Conservation (phyloP, 1,284 basidiomycete species). For the Trichosporon sp. region DNA sequence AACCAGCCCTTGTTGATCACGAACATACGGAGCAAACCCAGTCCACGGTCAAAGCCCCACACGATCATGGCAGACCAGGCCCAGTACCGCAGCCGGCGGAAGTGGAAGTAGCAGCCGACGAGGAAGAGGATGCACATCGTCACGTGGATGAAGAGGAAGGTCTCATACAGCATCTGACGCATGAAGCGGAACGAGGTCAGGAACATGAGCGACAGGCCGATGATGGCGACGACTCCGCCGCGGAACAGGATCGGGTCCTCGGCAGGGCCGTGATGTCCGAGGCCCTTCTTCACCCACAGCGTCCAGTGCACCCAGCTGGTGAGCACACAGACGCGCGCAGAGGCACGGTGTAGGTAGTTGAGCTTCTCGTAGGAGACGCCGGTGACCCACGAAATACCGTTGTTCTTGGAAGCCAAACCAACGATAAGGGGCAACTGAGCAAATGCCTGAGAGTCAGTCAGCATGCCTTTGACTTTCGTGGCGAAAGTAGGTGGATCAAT, state of each 20-base stretch:
- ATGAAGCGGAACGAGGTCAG: constrained; percentile 49
- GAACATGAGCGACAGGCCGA: constrained; percentile 49
- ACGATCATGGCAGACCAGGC: constrained; percentile 32
- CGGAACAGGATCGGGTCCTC: background rate
- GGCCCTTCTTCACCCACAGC: constrained; percentile 15
- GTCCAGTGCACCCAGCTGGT: constrained; percentile 33
- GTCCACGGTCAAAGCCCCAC: constrained; percentile 61
- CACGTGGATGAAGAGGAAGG: constrained; percentile 54
- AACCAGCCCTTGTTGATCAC: constrained; percentile 53
- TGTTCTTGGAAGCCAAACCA: constrained; percentile 61
- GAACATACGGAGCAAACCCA: constrained; percentile 55
- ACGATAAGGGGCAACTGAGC: constrained; percentile 58
- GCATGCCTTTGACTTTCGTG: background rate
- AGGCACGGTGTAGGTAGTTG: constrained; percentile 40
- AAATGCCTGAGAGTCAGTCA: constrained; percentile 1
- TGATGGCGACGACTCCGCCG: constrained; percentile 1
- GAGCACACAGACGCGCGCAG: constrained; percentile 28
- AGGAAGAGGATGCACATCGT: constrained; percentile 24
- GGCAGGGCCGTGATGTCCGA: constrained; percentile 3
- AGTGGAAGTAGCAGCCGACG: constrained; percentile 19
- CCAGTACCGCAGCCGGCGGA: constrained; percentile 5
- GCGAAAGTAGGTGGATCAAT: background rate
- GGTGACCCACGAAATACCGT: constrained; percentile 58
- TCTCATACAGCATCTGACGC: constrained; percentile 51
- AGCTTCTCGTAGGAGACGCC: constrained; percentile 59